Base-by-base conservation (phyloP, 352 stramenopile genomes). In the Peronospora belbahrii region DNA sequence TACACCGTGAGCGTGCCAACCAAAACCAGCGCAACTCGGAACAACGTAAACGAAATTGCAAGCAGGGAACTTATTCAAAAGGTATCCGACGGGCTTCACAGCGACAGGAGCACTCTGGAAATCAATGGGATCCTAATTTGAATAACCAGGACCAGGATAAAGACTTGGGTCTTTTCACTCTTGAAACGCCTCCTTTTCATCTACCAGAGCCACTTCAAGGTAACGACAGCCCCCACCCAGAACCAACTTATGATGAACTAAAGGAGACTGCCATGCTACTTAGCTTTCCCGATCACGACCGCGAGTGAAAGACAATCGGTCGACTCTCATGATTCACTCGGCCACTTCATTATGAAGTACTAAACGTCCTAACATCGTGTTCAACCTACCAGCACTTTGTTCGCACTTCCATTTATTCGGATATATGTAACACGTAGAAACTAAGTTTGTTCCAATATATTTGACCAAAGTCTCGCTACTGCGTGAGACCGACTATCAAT, bases 11-110 rank as follows among this genome's bases (percentile, higher is more conserved):
- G 10, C 67, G 68, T 27, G 75, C 75, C 35, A 87, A 87, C 63
- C 59, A 80, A 40, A 83, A 78, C 47, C 75, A 87, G 52, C 70
- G 72, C 31, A 78, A 79, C 48, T 75, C 74, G 47, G 75, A 87
- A 46, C 65, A 62, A 41, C 79, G 79, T 41, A 71, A 67, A 46
- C 56, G 56, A 8, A 56, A 6, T 35, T 44, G 11, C 35, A 65
- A 59, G 28, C 52, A 59, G 8, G 34, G 41, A 25, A 30, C 46
- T 17, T 11, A 9, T 6, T 37, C 25, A 22, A n/a, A 33, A 30
- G 43, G 48, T n/a, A 24, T 27, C 31, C 54, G 40, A 41, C 33
- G 40, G 20, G 24, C 18, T 4, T 49, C 46, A 2, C 24, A 44
- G n/a, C 28, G 34, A 24, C 24, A 40, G 9, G n/a, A 41, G 30